Percentiles rank a stretch among this genome's conserved stretches.
phyloP scores from a whole-genome alignment of 768 basidiomycete genomes.

The Symmetrospora coprosmae region DNA sequence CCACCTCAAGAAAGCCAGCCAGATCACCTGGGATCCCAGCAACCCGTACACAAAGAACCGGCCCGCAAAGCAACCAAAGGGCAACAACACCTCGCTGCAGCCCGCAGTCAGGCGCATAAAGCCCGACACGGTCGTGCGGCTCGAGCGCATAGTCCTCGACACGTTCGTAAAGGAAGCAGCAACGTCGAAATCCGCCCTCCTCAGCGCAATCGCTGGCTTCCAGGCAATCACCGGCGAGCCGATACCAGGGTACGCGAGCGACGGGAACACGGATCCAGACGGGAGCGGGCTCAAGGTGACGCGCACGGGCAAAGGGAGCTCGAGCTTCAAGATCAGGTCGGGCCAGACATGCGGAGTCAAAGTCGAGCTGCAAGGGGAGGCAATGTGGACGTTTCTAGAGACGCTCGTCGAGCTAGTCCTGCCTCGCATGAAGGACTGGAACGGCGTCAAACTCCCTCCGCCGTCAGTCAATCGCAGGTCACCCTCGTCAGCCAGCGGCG shows the following conservation, averaged over 20 bases:
- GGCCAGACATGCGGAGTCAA: conserved; percentile 73
- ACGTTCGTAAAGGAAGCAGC: conserved; percentile 66
- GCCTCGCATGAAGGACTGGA: conserved; percentile 82
- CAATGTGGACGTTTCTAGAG: conserved; percentile 88
- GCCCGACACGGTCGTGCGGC: conserved; percentile 53
- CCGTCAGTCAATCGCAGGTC: conserved; percentile 46
- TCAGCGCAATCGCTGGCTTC: conserved; percentile 75
- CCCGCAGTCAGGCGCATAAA: conserved; percentile 47
- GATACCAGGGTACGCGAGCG: conserved; percentile 32
- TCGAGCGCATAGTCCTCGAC: conserved; percentile 76
- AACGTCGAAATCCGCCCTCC: conserved; percentile 52
- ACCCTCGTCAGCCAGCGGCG: conserved; percentile 66
- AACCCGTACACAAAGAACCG: conserved; percentile 74
- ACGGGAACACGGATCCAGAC: conserved; percentile 25
- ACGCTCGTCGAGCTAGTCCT: conserved; percentile 83
- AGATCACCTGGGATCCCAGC: conserved; percentile 44
- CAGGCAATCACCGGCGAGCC: conserved; percentile 73
- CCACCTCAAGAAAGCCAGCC: conserved; percentile 26
- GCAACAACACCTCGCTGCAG: conserved; percentile 49
- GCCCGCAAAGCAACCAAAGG: conserved; percentile 53
- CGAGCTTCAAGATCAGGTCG: conserved; percentile 66
- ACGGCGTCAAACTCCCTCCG: conserved; percentile 65
- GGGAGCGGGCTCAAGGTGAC: conserved; percentile 59
- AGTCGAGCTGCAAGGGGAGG: conserved; percentile 69
- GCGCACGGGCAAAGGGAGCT: conserved; percentile 50